Conservation (phyloP, 2,329 filamentous ascomycete genomes). For the Neophaeococcomyces aloes region DNA sequence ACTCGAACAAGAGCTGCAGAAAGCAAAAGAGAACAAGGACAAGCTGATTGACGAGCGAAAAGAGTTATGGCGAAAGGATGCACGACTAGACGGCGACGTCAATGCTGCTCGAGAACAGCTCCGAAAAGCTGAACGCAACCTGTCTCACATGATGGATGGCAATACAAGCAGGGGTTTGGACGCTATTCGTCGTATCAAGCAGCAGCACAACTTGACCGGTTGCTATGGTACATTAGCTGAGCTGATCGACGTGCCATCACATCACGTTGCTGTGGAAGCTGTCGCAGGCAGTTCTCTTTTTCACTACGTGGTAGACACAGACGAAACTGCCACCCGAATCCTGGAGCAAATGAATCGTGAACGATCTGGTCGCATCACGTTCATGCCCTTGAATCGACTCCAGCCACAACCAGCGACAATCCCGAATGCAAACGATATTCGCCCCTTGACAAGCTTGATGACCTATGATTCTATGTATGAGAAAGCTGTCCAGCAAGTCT, state of each 20-base stretch:
- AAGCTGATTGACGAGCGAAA: slow-evolving; percentile 77
- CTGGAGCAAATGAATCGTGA: slow-evolving; percentile 69
- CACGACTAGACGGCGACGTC: slow-evolving; percentile 70
- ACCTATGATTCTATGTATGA: slow-evolving; percentile 67
- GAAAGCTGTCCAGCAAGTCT: slow-evolving; percentile 84
- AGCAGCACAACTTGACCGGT: slow-evolving; percentile 67
- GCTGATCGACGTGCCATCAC: slow-evolving; percentile 78
- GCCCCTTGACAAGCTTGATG: slow-evolving; percentile 77
- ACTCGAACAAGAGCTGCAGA: slow-evolving; percentile 62
- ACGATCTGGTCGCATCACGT: slow-evolving; percentile 78
- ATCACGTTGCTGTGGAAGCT: slow-evolving; percentile 81
- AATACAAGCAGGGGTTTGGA: slow-evolving; percentile 77
- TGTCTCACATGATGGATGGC: slow-evolving; percentile 80
- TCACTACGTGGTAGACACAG: slow-evolving; percentile 90
- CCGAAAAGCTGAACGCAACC: slow-evolving; percentile 62
- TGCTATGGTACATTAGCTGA: slow-evolving; percentile 90
- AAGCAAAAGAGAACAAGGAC: slow-evolving; percentile 68
- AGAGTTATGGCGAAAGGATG: slow-evolving; percentile 76
- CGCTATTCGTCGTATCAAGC: slow-evolving; percentile 73
- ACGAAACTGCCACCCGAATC: slow-evolving; percentile 72
- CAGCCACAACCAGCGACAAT: slow-evolving; percentile 61
- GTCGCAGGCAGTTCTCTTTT: slow-evolving; percentile 88
- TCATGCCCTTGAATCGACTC: slow-evolving; percentile 82
- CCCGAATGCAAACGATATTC: slow-evolving; percentile 74
- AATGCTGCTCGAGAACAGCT: slow-evolving; percentile 65